Conservation (phyloP, 2,329 filamentous ascomycete genomes). For the Ceratocystis albifundus region DNA sequence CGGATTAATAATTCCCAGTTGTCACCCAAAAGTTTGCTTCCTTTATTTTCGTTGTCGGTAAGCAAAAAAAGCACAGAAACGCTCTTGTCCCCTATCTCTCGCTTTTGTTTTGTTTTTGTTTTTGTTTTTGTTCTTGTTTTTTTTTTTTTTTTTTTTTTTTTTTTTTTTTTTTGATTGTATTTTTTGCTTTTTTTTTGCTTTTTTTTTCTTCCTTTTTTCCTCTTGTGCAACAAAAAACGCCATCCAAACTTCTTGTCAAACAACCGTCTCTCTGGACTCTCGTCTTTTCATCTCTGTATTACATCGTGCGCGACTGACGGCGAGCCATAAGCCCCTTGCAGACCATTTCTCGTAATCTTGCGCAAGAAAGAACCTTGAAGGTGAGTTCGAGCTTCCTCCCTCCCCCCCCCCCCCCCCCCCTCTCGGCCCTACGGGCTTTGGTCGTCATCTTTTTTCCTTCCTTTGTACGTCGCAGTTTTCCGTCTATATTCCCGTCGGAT, state of each 20-base stretch:
- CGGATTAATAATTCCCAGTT: slow-evolving; percentile 16
- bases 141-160: neutral
- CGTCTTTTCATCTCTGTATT: neutral
- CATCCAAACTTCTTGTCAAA: neutral
- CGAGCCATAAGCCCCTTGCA: slow-evolving; percentile 1
- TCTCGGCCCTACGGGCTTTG: neutral
- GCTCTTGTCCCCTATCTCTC: neutral
- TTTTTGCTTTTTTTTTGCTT: neutral
- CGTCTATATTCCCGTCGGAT: neutral
- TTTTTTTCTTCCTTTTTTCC: neutral
- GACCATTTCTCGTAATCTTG: neutral
- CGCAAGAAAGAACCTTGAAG: slow-evolving; percentile 19
- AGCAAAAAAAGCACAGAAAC: neutral
- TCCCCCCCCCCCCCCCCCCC: too few relatives aligned
- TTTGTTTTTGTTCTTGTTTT: too few relatives aligned
- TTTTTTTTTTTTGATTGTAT: slow-evolving; percentile 7
- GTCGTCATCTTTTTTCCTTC: neutral
- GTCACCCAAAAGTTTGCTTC: slow-evolving; percentile 17
- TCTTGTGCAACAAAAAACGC: neutral
- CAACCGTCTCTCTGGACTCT: neutral
- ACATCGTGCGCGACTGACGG: slow-evolving; percentile 7
- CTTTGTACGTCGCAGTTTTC: neutral
- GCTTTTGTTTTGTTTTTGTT: neutral
- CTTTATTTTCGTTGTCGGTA: neutral
- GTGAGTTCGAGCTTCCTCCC: slow-evolving; percentile 17